These are phyloP conservation scores for Didymella sp. DNA, from an alignment of 2,329 filamentous ascomycete genomes.

Conservation along the genomic window DNA sequence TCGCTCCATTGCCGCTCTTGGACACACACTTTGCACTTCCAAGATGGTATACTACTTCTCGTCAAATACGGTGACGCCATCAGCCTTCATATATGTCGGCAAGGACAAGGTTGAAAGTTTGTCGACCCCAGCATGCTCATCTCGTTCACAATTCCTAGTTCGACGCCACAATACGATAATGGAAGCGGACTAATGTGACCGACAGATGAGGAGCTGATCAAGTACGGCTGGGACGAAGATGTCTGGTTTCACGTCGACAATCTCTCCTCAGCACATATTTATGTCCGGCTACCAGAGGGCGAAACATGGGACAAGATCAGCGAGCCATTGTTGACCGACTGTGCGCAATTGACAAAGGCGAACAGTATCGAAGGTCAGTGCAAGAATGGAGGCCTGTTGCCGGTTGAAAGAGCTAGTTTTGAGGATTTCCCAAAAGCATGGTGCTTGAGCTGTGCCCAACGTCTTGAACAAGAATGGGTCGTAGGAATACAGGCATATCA, in stretches of 20 bases:
- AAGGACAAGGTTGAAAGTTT: slow-evolving; percentile 99
- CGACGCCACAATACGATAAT: not conserved
- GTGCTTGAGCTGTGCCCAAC: not conserved
- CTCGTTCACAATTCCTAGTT: not conserved
- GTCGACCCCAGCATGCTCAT: slow-evolving; percentile 37
- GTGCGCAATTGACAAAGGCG: slow-evolving; percentile 97
- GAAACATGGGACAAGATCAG: slow-evolving; percentile 86
- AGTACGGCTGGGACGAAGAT: slow-evolving; percentile 92
- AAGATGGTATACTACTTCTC: slow-evolving; percentile 96
- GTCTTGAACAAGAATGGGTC: too few relatives aligned
- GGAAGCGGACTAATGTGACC: not conserved
- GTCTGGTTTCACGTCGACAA: slow-evolving; percentile 99
- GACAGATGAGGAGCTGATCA: slow-evolving; percentile 93
- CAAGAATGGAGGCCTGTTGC: not conserved
- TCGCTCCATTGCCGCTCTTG: slow-evolving; percentile 4
- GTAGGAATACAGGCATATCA: not conserved
- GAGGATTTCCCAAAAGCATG: not conserved
- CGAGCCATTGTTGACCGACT: slow-evolving; percentile 76
- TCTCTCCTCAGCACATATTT: slow-evolving; percentile 94
- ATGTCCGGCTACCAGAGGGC: slow-evolving; percentile 80
- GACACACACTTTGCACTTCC: slow-evolving; percentile 2
- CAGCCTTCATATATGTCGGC: slow-evolving; percentile 92
- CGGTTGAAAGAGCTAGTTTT: not conserved
- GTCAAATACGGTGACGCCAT: slow-evolving; percentile 79
- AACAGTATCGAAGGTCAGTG: slow-evolving; percentile 87